Conservation (phyloP, 2,329 filamentous ascomycete species). For the Corniculantispora saksenae region DNA sequence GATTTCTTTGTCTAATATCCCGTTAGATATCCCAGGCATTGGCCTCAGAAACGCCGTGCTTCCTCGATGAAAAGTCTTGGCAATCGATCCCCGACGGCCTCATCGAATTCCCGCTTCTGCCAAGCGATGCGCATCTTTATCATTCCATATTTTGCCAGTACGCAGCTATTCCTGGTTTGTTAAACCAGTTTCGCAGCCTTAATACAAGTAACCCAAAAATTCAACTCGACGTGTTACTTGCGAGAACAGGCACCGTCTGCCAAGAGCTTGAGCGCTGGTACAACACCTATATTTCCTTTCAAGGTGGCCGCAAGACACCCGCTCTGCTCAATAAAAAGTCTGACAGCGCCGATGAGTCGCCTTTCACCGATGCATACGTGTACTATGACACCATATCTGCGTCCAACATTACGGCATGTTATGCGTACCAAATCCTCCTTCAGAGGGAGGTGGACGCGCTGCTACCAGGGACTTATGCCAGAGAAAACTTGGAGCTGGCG, state of each 20-base stretch:
- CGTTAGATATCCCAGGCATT: not conserved
- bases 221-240: not conserved
- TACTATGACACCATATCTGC: not conserved
- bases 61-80: not conserved
- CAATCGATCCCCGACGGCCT: not conserved
- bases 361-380: not conserved
- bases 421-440: not conserved
- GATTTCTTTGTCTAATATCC: too few species aligned
- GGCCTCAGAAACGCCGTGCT: not conserved
- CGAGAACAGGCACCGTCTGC: not conserved
- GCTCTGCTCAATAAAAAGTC: not conserved
- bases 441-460: not conserved
- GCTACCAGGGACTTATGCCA: not conserved
- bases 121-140: not conserved
- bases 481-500: not conserved
- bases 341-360: not conserved
- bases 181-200: not conserved
- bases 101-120: not conserved
- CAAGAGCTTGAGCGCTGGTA: not conserved
- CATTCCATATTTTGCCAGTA: not conserved
- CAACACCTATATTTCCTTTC: not conserved
- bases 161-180: not conserved
- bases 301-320: not conserved
- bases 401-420: not conserved
- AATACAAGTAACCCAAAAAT: not conserved